Evolutionary conservation across 805 yeast species (phyloP), one percentile per base, ranked within the genome.

Genomic region (Vanderwaltozyma verrucispora): DNA sequence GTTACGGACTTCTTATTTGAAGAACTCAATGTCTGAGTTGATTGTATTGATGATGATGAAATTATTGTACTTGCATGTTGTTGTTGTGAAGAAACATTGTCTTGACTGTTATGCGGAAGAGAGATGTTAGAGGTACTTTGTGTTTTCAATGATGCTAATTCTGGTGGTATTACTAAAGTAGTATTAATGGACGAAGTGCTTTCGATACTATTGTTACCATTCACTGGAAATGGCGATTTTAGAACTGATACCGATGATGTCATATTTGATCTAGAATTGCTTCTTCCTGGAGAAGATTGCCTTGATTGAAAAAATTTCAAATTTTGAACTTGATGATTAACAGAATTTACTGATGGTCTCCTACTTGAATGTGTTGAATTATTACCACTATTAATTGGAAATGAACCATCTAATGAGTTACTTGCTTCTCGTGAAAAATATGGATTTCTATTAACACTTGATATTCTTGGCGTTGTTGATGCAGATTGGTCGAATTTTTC

Each of bases 301-400:
- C 30, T 33, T 8, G 36, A 18, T 5, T 29, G 10, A 13, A 26
- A 19, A 3, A 26, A 13, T 19, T 26, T 25, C 9, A 18, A 9
- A 14, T 9, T 18, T 7, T 17, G 13, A 10, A 19, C 17, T 26
- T 29, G 10, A 19, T 26, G 17, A 18, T 6, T 5, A 17, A 15
- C 30, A 13, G 41, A 27, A 3, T 25, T 36, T 4, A 29, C 11
- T 3, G 46, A 43, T 11, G 46, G 44, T 19, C 46, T 28, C 21
- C 46, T 37, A 28, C 38, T 40, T 14, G 42, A 33, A 23, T 25
- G 13, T 7, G 26, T 25, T 2, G 46, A 40, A 5, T 39, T 32
- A 3, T 12, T n/a, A n/a, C n/a, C n/a, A n/a, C n/a, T n/a, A n/a
- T n/a, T 23, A 95, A 14, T 86, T 94, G 68, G 33, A 24, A 30